Evolutionary conservation across 2,329 filamentous ascomycete genomes (phyloP), one percentile per base, ranked within the genome.

Genomic region (Arthrocladium fulminans): DNA sequence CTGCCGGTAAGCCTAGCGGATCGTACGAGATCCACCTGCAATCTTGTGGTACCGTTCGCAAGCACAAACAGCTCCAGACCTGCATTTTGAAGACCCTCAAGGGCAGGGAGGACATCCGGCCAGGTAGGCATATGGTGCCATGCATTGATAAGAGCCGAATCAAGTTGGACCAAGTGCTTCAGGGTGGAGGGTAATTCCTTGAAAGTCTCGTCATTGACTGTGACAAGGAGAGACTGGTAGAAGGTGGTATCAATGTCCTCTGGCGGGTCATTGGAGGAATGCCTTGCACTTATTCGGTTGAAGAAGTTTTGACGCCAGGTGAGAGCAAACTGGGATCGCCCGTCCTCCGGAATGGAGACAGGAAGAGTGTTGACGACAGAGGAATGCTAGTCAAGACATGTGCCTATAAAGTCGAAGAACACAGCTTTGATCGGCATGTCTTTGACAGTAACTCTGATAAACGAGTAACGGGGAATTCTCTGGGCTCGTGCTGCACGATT

Each of bases 361-460:
- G 70, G 72, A 2, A 71, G 56, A 2, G 63, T 57, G 15, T 57
- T 23, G n/a, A 65, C 53, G 8, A 69, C 63, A 30, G 65, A 64
- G 40, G 57, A 60, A 51, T 77, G 73, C 75, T 73, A 79, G 58
- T 79, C 68, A 2, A 75, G 71, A 52, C 74, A 78, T 22, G 75
- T 79, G 20, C 76, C 74, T 74, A 78, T 78, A 56, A 78, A 73
- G 61, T 79, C 73, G 60, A 77, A 78, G 53, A 77, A 71, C 35
- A 76, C 63, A 2, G 71, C 73, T 58, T 70, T 74, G 49, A 70
- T 46, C 40, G 37, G 12, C 37, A 39, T 39, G 4, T 39, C 3
- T 13, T 13, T 35, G 3, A 6, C 19, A 3, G 32, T 15, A 15
- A 15, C n/a, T 13, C 19, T 3, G 32, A 12, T 17, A 35, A n/a